Evolutionary conservation across 352 stramenopile species (phyloP), one percentile per base, ranked within the genome.

Genomic region (Phytophthora palmivora): DNA sequence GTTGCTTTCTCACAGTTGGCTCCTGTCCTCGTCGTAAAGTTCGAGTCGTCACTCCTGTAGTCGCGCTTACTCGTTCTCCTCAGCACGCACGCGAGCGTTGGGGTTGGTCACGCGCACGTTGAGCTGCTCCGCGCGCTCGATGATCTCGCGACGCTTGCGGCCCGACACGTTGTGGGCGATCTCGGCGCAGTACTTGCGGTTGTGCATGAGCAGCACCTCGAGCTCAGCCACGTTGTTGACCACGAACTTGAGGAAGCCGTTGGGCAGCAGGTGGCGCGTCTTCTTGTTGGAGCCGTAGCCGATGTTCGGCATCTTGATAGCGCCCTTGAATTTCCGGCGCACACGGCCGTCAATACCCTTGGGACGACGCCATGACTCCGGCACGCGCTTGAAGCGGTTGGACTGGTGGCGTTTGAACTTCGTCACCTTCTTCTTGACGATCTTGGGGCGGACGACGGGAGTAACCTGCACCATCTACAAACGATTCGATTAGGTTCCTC

Each of bases 311-410:
- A 99, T 98, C 71, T 97, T 96, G 72, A 99, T 91, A 47, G 96
- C 94, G 53, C 98, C 98, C 90, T 99, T 99, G 89, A 99, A 99
- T 79, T 97, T 96, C 78, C 97, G 96, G 79, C 97, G 96, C 58
- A 99, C 96, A 67, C 97, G 97, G 79, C 95, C 94, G 88, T 99
- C 98, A 89, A 99, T 99, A 99, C 98, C 98, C 87, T 99, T 99
- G 45, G 97, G 97, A 79, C 97, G 98, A 75, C 98, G 92, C 98
- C 98, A 99, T 81, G 83, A 95, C 68, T 97, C 88, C 19, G 85
- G 84, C 65, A 99, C 98, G 67, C 97, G 96, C 79, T 98, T 98
- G 86, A 99, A 99, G 66, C 94, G 94, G 84, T 99, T 95, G 46
- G 91, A 96, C 77, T 99, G 97, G 87, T 99, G 97, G 85, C 97